phyloP scores from a whole-genome alignment of 495 filamentous ascomycete species.

The Glarea lozoyensis region DNA sequence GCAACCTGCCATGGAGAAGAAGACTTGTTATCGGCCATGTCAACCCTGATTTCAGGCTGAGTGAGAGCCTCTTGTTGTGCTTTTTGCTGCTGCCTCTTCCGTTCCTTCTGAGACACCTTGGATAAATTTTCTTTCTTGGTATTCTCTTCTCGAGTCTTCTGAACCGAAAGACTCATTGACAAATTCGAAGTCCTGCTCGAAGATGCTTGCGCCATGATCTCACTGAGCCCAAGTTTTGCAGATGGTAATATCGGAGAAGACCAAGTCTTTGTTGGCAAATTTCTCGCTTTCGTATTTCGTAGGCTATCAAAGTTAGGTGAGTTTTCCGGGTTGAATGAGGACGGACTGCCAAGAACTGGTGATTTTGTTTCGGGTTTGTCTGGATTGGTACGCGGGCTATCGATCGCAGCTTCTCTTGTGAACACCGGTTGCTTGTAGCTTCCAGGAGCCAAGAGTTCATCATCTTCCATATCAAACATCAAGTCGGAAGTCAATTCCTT shows the following conservation, averaged over 20 bases:
- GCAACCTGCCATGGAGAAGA: slow-evolving; percentile 68
- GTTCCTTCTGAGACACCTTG: slow-evolving; percentile 82
- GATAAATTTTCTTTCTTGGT: slow-evolving; percentile 25
- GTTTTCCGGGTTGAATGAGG: too few relatives aligned
- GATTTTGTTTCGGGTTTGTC: too few relatives aligned
- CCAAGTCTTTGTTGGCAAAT: slow-evolving; percentile 44
- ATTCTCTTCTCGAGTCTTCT: slow-evolving; percentile 29
- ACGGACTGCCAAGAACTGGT: too few relatives aligned
- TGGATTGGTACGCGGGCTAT: too few relatives aligned
- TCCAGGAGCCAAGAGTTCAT: slow-evolving; percentile 25
- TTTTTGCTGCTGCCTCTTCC: slow-evolving; percentile 72
- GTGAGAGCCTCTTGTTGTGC: slow-evolving; percentile 42
- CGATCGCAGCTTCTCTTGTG: background rate
- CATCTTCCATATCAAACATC: slow-evolving; percentile 96
- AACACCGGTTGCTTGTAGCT: slow-evolving; percentile 7
- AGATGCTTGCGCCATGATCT: slow-evolving; percentile 76
- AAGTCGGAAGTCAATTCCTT: slow-evolving; percentile 63
- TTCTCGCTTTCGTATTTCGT: background rate
- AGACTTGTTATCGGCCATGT: slow-evolving; percentile 17
- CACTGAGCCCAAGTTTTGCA: slow-evolving; percentile 65
- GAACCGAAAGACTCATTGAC: slow-evolving; percentile 58
- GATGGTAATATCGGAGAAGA: slow-evolving; percentile 41
- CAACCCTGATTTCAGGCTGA: slow-evolving; percentile 7
- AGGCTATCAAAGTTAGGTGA: too few relatives aligned
- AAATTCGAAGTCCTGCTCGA: slow-evolving; percentile 55